Conservation (phyloP, 371 early-diverging fungal genomes). For the Apophysomyces elegans region DNA sequence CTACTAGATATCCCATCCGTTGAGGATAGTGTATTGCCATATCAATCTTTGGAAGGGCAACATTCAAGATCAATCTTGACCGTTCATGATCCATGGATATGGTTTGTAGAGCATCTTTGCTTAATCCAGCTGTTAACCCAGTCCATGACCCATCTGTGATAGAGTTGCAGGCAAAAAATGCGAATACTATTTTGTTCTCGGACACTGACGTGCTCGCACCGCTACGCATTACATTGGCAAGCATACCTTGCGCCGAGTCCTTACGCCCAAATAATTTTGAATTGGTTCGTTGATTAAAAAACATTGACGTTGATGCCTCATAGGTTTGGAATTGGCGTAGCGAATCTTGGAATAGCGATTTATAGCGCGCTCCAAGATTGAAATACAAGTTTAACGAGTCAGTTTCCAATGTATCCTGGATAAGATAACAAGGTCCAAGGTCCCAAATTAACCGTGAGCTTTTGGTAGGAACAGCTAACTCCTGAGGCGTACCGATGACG, state of each 20-base stretch:
- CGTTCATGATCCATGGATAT: constrained; percentile 24
- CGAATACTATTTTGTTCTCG: constrained; percentile 68
- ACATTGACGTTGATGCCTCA: constrained; percentile 64
- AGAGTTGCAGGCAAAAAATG: constrained; percentile 64
- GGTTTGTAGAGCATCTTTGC: constrained; percentile 29
- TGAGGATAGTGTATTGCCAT: constrained; percentile 47
- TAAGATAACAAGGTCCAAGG: constrained; percentile 69
- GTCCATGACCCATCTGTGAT: constrained; percentile 51
- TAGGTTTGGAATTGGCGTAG: constrained; percentile 72
- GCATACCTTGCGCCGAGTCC: constrained; percentile 44
- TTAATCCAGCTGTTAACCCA: constrained; percentile 47
- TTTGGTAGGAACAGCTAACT: constrained; percentile 21
- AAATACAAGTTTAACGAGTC: constrained; percentile 63
- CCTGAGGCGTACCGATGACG: constrained; percentile 47
- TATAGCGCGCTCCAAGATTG: constrained; percentile 69
- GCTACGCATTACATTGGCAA: constrained; percentile 62
- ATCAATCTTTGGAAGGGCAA: constrained; percentile 64
- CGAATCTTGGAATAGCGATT: constrained; percentile 69
- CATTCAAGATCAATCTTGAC: constrained; percentile 56
- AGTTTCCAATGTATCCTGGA: constrained; percentile 64
- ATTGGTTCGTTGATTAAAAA: constrained; percentile 54
- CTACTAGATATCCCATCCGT: constrained; percentile 56
- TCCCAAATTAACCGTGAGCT: constrained; percentile 61
- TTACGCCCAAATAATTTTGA: constrained; percentile 32
- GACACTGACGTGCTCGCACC: constrained; percentile 51